Conservation (phyloP, 495 filamentous ascomycete species). For the Cenococcum geophilum region DNA sequence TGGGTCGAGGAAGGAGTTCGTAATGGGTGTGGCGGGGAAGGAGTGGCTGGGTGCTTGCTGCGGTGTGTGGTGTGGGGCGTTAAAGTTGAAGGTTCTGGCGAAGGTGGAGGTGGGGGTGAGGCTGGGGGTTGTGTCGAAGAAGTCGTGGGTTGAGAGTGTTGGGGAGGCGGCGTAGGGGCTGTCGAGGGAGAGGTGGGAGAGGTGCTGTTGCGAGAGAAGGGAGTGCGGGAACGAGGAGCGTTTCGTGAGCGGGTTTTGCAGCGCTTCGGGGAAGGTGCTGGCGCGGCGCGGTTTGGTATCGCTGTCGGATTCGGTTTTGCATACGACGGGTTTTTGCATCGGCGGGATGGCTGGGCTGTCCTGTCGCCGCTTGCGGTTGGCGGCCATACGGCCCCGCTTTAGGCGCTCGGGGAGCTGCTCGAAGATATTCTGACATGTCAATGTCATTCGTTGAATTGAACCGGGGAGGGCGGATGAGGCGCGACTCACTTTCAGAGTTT, state of each 20-base stretch:
- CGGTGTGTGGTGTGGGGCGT: constrained; percentile 8
- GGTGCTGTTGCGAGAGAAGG: constrained; percentile 19
- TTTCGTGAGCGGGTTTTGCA: constrained; percentile 28
- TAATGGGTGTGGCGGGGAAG: constrained; percentile 14
- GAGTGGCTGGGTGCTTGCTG: constrained; percentile 3
- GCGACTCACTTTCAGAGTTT: constrained; percentile 60
- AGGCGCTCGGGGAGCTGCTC: constrained; percentile 70
- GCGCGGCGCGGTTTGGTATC: constrained; percentile 37
- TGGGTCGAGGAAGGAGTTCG: constrained; percentile 22
- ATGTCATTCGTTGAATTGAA: constrained; percentile 3
- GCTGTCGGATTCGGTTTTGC: constrained; percentile 20
- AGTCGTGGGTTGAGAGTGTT: constrained; percentile 15
- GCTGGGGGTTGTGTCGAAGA: constrained; percentile 25
- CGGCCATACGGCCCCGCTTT: constrained; percentile 40
- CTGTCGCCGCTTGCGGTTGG: constrained; percentile 26
- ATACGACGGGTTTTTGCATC: constrained; percentile 12
- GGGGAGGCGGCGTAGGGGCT: constrained; percentile 7
- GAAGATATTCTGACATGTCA: constrained; percentile 56
- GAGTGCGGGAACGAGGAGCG: constrained; percentile 11
- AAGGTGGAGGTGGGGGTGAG: constrained; percentile 21
- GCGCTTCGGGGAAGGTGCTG: constrained; percentile 44
- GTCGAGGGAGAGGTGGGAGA: constrained; percentile 2
- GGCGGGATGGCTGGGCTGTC: constrained; percentile 20
- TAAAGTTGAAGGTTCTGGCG: constrained; percentile 11
- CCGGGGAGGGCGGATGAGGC: not conserved